These are phyloP conservation scores for Pulveroboletus sp. DNA, from an alignment of 768 basidiomycete species.

Conservation along the genomic window DNA sequence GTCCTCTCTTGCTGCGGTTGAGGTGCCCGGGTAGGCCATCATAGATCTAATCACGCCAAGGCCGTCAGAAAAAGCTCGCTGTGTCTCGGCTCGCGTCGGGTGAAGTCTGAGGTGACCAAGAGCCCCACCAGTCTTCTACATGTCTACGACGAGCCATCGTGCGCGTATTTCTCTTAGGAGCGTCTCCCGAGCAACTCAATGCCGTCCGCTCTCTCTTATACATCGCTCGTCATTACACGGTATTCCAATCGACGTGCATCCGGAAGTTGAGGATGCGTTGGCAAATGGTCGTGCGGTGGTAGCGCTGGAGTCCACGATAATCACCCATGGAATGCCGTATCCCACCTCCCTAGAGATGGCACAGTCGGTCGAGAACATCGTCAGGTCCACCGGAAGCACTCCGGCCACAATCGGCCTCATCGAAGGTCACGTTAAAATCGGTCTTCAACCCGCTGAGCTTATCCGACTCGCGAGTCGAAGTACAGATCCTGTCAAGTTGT, in stretches of 20 bases:
- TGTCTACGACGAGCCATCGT: constrained; percentile 12
- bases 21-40: constrained; percentile 26
- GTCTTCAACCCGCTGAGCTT: constrained; percentile 61
- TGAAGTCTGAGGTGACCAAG: no score
- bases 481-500: constrained; percentile 56
- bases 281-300: constrained; percentile 63
- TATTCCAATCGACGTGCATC: constrained; percentile 60
- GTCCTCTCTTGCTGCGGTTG: constrained; percentile 22
- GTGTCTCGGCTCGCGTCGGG: neutral
- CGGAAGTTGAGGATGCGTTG: constrained; percentile 82
- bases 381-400: constrained; percentile 68
- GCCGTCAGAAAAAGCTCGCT: neutral
- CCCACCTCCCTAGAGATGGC: constrained; percentile 74
- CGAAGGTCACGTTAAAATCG: constrained; percentile 81
- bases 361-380: constrained; percentile 63
- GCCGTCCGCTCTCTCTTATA: constrained; percentile 2
- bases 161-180: neutral
- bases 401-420: constrained; percentile 92
- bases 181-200: constrained; percentile 4
- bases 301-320: constrained; percentile 87
- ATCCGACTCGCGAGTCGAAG: constrained; percentile 57
- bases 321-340: constrained; percentile 89
- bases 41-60: neutral
- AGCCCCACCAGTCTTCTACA: constrained; percentile 3
- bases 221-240: constrained; percentile 4